Evolutionary conservation across 495 filamentous ascomycete genomes (phyloP).

Genomic region (Venustampulla echinocandica): DNA sequence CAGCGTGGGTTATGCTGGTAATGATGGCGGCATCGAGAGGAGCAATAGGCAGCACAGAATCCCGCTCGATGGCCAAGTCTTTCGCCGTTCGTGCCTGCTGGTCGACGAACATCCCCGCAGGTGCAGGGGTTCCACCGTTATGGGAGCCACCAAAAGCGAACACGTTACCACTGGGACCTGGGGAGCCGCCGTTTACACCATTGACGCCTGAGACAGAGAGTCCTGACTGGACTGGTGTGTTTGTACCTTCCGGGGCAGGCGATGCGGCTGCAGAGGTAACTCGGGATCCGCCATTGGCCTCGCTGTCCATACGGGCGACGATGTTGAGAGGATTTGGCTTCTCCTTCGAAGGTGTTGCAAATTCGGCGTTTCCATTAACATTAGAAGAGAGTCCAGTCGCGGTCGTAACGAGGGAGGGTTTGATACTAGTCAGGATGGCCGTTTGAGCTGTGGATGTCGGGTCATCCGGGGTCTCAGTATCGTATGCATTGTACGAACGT

Average conservation of each 20-base stretch:
- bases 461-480: constrained; percentile 75
- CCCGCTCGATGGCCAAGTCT: constrained; percentile 55
- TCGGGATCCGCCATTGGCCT: constrained; percentile 55
- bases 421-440: constrained; percentile 60
- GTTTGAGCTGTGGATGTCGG: constrained; percentile 79
- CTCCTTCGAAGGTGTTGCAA: constrained; percentile 46
- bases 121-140: constrained; percentile 22
- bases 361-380: constrained; percentile 23
- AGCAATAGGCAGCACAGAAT: constrained; percentile 70
- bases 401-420: constrained; percentile 43
- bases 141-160: constrained; percentile 24
- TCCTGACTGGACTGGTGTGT: constrained; percentile 54
- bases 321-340: constrained; percentile 44
- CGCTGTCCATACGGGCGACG: constrained; percentile 42
- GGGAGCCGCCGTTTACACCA: constrained; percentile 39
- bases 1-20: constrained; percentile 76
- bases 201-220: constrained; percentile 38
- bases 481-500: constrained; percentile 87
- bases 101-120: constrained; percentile 22
- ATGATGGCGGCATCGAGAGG: constrained; percentile 85
- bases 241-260: constrained; percentile 68
- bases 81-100: constrained; percentile 37
- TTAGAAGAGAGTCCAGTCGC: constrained; percentile 11
- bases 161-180: constrained; percentile 25
- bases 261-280: constrained; percentile 79